Base-by-base conservation (phyloP, 805 yeast genomes). In the Saturnispora kantuleensis region DNA sequence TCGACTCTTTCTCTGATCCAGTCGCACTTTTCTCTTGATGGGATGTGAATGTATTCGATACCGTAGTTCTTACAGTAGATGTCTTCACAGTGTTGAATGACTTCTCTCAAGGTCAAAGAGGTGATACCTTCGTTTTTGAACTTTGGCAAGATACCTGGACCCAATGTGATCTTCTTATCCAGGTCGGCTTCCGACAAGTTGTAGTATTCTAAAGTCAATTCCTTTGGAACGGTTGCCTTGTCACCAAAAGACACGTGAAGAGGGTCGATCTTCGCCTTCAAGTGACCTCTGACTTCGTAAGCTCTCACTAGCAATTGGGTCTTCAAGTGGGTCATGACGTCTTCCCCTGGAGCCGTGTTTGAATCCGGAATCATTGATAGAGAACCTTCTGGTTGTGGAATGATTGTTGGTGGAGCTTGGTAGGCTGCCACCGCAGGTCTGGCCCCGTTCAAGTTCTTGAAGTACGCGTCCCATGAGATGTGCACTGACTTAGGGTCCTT, bases 1-100 rank as follows among this genome's bases (percentile, higher is more conserved):
- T 93, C 98, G 52, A 93, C 76, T 66, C 96, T 79, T 68, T 86
- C 95, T 71, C 98, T 84, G 64, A 93, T 78, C 99, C 99, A 93
- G 67, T 93, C 97, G 72, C 97, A 93, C 68, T 86, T 85, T 59
- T 77, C 84, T 65, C 94, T 83, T 49, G 95, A 84, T 47, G 97
- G 96, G 53, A 93, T 93, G 69, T 93, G 99, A 57, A 93, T 82
- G 69, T 88, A 93, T 71, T 93, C 97, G 47, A 85, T 77, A 70
- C 97, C 97, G 64, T 88, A 87, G 34, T 84, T 68, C 35, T 84
- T 74, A 69, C 96, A 88, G 73, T 93, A 93, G 56, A 85, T 75
- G 54, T 71, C 71, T 69, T 93, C 96, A 66, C 95, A 82, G 50
- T 77, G 68, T 42, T 68, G 74, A 53, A 93, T 74, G 54, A 93